Evolutionary conservation across 345 rosid species (phyloP), one percentile per base, ranked within the genome.

Genomic region (Capsella bursapastoris): DNA sequence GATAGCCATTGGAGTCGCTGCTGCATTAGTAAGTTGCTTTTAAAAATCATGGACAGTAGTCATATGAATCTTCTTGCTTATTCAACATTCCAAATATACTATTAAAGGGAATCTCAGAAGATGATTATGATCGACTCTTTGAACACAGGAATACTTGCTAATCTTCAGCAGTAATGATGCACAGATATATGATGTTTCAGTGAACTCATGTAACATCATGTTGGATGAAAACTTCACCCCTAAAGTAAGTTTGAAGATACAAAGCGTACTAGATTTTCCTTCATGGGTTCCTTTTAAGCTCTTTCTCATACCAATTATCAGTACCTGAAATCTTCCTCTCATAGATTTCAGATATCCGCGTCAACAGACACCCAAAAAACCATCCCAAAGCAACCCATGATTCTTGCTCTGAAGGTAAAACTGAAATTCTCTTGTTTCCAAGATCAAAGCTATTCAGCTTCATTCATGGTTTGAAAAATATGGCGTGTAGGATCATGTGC

Each of bases 1-100:
- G 37, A 87, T 92, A 82, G 96, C 96, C 25, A 78, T 78, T 34
- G 97, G 97, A 16, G 96, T 95, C n/a, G 88, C 92, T 53, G 97
- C 99, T 64, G 97, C 99, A 79, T 49, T 95, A 85, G 99, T 92
- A 82, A 77, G 91, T 81, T 65, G 8, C 50, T 71, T 61, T 18
- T 22, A 1, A 3, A 13, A 11, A 28, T 51, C 34, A 28, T 59
- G 48, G 66, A 70, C 3, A 34, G 35, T 57, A 34, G 35, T 57
- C 16, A 8, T 37, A 60, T 12, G 61, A 51, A 15, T 49, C 2
- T 27, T 50, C 47, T 31, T 57, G n/a, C 43, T 56, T 45, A 11
- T 8, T 35, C 13, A 68, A 44, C 68, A 12, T 29, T 4, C 11
- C 0, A 22, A 5, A 43, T 68, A 10, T 8, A 22, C 58, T 34